Conservation (phyloP, 495 filamentous ascomycete species). For the Ramalina intermedia region DNA sequence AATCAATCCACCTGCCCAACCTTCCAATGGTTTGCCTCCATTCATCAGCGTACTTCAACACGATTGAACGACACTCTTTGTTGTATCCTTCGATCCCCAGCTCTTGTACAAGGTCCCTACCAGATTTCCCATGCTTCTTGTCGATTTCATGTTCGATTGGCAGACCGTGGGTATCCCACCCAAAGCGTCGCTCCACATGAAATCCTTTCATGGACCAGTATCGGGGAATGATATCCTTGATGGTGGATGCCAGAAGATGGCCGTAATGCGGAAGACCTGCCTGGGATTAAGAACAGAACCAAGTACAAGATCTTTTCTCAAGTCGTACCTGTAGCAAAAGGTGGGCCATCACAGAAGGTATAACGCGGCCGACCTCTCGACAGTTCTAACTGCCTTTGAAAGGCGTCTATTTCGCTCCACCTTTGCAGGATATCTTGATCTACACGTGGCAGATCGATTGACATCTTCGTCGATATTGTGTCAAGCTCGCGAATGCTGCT, state of each 20-base stretch:
- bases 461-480: slow-evolving; percentile 34
- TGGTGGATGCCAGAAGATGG: slow-evolving; percentile 87
- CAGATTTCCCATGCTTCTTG: slow-evolving; percentile 87
- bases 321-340: slow-evolving; percentile 22
- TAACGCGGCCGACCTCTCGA: slow-evolving; percentile 60
- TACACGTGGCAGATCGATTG: slow-evolving; percentile 82
- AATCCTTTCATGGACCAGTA: slow-evolving; percentile 98
- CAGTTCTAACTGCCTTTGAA: slow-evolving; percentile 60
- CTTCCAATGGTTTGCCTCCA: slow-evolving; percentile 85
- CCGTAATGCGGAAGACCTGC: slow-evolving; percentile 81
- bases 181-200: slow-evolving; percentile 59
- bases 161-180: slow-evolving; percentile 89
- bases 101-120: slow-evolving; percentile 73
- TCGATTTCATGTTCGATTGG: slow-evolving; percentile 98
- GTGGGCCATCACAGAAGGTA: slow-evolving; percentile 69
- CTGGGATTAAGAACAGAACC: slow-evolving; percentile 25
- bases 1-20: slow-evolving; percentile 94
- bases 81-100: slow-evolving; percentile 88
- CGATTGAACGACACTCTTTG: slow-evolving; percentile 79
- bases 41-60: slow-evolving; percentile 82
- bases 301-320: slow-evolving; percentile 15
- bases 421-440: slow-evolving; percentile 66
- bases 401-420: slow-evolving; percentile 87
- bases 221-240: slow-evolving; percentile 92
- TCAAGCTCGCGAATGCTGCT: no score